These are phyloP conservation scores for Yarrowia divulgata DNA, from an alignment of 805 yeast genomes.

Conservation along the genomic window DNA sequence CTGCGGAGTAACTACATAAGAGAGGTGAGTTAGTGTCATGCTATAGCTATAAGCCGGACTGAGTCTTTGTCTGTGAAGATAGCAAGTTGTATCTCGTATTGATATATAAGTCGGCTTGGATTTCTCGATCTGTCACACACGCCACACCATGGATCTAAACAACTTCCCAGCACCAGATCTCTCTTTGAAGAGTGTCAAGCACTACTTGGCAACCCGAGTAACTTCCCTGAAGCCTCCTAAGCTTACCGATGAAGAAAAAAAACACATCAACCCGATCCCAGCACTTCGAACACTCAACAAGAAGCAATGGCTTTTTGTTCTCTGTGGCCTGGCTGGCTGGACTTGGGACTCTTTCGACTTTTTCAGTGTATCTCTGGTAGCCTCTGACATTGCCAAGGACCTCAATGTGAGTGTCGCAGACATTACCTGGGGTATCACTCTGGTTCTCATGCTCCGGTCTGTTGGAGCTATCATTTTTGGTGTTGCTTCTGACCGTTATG, in stretches of 20 bases:
- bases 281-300: conserved; percentile 42
- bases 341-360: conserved; percentile 76
- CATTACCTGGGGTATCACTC: conserved; percentile 73
- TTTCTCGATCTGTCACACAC: too few species aligned
- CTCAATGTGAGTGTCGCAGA: conserved; percentile 57
- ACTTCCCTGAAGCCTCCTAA: conserved; percentile 11
- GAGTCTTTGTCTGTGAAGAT: neutral
- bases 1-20: conserved; percentile 5
- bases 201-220: conserved; percentile 19
- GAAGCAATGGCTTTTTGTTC: conserved; percentile 67
- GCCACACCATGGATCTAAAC: neutral
- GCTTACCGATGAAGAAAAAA: conserved; percentile 3
- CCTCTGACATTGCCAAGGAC: conserved; percentile 58
- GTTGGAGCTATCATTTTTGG: conserved; percentile 22
- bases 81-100: neutral
- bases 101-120: neutral
- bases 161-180: neutral
- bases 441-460: conserved; percentile 40
- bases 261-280: conserved; percentile 29
- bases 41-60: neutral
- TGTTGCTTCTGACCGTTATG: conserved; percentile 12
- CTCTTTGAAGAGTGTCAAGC: conserved; percentile 8
- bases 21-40: conserved; percentile 2
- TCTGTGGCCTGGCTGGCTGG: conserved; percentile 70
- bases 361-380: conserved; percentile 66